Evolutionary conservation across 495 filamentous ascomycete species (phyloP).

Genomic region (Penicillium lividum): DNA sequence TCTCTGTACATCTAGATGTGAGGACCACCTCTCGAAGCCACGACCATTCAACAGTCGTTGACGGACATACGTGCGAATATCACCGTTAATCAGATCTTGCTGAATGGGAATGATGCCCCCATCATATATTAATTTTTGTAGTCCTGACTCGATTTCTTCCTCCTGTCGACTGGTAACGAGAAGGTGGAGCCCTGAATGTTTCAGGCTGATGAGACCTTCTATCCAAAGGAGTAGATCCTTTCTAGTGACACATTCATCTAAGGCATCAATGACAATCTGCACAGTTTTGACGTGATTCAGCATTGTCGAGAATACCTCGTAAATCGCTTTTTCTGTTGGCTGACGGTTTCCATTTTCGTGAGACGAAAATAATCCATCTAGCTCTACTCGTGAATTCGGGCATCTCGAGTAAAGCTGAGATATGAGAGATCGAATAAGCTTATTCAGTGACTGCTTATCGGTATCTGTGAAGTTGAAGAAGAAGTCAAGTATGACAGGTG

Average conservation of each 20-base stretch:
- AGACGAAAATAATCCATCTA: neutral
- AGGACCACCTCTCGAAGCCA: neutral
- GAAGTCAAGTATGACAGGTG: constrained; percentile 30
- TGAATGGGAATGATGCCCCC: neutral
- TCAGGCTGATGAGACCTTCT: neutral
- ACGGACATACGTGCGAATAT: neutral
- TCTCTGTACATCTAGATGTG: neutral
- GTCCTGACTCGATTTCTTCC: neutral
- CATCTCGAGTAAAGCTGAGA: neutral
- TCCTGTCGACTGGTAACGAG: neutral
- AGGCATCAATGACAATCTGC: neutral
- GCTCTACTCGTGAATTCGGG: neutral
- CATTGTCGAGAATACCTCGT: neutral
- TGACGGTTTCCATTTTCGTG: neutral
- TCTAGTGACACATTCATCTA: neutral
- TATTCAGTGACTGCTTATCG: neutral
- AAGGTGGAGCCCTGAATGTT: neutral
- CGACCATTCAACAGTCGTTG: neutral
- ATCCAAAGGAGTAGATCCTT: neutral
- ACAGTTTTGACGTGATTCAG: neutral
- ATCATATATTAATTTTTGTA: neutral
- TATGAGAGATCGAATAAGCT: neutral
- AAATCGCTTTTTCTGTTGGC: neutral
- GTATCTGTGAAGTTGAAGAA: constrained; percentile 2
- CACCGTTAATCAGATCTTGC: neutral